A percentile compares a stretch with the other conserved stretches of the same genome.
phyloP scores from a whole-genome alignment of 2,329 filamentous ascomycete genomes.

The Aspergillus eucalypticola region DNA sequence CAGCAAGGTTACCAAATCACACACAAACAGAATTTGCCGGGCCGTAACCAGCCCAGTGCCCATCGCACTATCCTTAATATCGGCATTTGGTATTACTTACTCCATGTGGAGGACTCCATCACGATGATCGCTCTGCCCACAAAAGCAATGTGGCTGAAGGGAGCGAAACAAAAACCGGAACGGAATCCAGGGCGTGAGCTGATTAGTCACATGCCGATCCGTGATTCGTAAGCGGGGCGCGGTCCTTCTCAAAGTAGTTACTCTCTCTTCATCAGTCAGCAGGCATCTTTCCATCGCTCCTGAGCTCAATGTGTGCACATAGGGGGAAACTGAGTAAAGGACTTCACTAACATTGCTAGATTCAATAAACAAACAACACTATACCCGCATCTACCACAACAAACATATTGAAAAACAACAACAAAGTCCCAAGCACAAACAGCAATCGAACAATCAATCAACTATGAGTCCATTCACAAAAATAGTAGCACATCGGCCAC shows the following conservation, averaged over 20 bases:
- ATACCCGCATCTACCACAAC: neutral
- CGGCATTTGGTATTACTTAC: neutral
- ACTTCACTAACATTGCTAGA: neutral
- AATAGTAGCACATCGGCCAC: neutral
- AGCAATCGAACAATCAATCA: neutral
- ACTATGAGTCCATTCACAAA: neutral
- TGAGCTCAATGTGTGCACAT: too few relatives aligned
- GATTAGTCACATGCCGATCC: conserved; percentile 13
- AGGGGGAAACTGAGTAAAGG: too few relatives aligned
- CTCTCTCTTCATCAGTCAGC: neutral
- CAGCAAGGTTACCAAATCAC: neutral
- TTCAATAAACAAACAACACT: neutral
- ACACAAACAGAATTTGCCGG: neutral
- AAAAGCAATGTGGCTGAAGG: conserved; percentile 8
- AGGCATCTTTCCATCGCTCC: neutral
- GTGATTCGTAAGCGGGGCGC: neutral
- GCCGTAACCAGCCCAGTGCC: neutral
- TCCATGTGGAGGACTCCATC: neutral
- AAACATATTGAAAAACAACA: neutral
- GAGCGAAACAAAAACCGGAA: neutral
- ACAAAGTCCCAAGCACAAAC: neutral
- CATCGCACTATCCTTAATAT: neutral
- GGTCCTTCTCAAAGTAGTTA: too few relatives aligned
- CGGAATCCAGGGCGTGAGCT: neutral
- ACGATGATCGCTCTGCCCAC: neutral